These are phyloP conservation scores for Sclerotinia spermophila DNA, from an alignment of 2,329 filamentous ascomycete species.

Conservation along the genomic window DNA sequence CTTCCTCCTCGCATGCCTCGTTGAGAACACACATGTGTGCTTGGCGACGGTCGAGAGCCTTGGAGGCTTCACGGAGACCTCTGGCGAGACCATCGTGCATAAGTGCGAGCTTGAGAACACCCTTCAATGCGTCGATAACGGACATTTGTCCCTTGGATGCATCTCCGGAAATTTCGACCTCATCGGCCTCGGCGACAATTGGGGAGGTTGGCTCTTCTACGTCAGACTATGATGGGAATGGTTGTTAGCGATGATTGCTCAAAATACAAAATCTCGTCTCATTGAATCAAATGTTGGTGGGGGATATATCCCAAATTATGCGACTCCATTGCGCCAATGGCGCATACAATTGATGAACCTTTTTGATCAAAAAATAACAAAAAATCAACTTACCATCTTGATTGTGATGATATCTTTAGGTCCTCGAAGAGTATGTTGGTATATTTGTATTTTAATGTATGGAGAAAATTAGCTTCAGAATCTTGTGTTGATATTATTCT, in stretches of 20 bases:
- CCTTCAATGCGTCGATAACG: conserved; percentile 97
- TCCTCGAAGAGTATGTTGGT: conserved; percentile 35
- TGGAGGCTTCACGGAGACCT: conserved; percentile 96
- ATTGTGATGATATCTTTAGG: conserved; percentile 30
- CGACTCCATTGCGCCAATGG: conserved; percentile 5
- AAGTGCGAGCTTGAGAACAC: conserved; percentile 95
- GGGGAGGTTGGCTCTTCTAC: conserved; percentile 98
- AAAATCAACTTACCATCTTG: conserved; percentile 23
- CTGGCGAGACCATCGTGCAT: conserved; percentile 99
- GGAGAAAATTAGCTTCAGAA: conserved; percentile 18
- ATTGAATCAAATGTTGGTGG: conserved; percentile 12
- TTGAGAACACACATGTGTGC: conserved; percentile 99
- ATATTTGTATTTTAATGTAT: conserved; percentile 21
- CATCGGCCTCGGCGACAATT: conserved; percentile 75
- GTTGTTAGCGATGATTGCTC: conserved; percentile 3
- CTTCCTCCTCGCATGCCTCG: conserved; percentile 99
- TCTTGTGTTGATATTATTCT: conserved; percentile 17
- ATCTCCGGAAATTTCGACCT: conserved; percentile 96
- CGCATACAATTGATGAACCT: not conserved
- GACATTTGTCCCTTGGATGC: conserved; percentile 91
- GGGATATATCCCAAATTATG: not conserved
- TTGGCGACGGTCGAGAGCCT: conserved; percentile 97
- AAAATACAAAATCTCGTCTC: not conserved
- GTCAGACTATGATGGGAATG: conserved; percentile 70
- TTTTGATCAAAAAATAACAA: not conserved